phyloP scores from a whole-genome alignment of 106 monocot species.

The Phalaenopsis equestris region DNA sequence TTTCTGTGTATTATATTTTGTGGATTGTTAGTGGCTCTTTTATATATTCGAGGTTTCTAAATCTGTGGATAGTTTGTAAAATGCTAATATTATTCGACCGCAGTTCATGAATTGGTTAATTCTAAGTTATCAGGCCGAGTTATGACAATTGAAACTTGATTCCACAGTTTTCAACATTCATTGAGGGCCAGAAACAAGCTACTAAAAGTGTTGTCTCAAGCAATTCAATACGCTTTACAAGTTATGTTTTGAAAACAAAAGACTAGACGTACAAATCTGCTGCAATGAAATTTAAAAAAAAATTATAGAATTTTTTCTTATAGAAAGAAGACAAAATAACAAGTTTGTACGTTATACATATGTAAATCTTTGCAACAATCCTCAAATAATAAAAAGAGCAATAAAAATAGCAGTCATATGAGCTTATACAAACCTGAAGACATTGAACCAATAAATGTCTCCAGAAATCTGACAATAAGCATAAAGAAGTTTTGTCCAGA shows the following conservation, averaged over 20 bases:
- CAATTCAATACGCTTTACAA: background rate
- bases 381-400: background rate
- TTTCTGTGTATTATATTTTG: no score
- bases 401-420: background rate
- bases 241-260: background rate
- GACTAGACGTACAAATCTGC: background rate
- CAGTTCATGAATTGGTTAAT: no score
- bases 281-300: background rate
- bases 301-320: background rate
- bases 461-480: conserved; percentile 71
- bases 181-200: background rate
- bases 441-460: conserved; percentile 96
- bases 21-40: no score
- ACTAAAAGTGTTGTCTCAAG: background rate
- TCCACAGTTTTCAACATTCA: conserved; percentile 3
- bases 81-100: no score
- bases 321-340: background rate
- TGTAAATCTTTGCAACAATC: background rate
- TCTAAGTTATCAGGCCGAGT: no score
- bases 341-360: background rate
- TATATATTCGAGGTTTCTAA: no score
- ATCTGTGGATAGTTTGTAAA: no score
- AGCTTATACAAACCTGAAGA: conserved; percentile 56
- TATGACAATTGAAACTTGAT: background rate
- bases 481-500: conserved; percentile 55